A percentile compares a stretch with the other conserved stretches of the same genome.
These are phyloP conservation scores for Penicillium concentricum DNA, from an alignment of 2,329 filamentous ascomycete genomes.

Conservation along the genomic window DNA sequence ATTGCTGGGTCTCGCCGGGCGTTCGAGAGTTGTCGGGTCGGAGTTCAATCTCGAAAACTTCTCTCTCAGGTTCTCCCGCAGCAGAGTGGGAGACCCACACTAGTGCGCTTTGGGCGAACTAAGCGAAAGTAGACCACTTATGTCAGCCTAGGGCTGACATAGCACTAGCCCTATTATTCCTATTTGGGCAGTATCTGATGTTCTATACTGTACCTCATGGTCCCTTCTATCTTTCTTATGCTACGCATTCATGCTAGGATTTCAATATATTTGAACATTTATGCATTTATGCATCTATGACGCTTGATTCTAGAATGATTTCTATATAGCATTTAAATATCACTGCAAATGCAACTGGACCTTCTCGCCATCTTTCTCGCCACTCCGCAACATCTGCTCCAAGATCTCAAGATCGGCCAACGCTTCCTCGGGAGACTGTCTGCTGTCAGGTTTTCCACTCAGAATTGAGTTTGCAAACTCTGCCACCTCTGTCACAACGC, in stretches of 20 bases:
- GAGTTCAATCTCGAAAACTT: slow-evolving; percentile 42
- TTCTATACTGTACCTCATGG: slow-evolving; percentile 1
- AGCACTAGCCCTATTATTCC: slow-evolving; percentile 20
- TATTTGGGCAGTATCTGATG: slow-evolving; percentile 11
- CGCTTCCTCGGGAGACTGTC: slow-evolving; percentile 53
- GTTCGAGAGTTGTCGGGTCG: slow-evolving; percentile 44
- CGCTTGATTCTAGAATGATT: neutral
- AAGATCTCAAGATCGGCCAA: slow-evolving; percentile 53
- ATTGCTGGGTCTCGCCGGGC: slow-evolving; percentile 44
- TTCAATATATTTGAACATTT: neutral
- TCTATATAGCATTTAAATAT: neutral
- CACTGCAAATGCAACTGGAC: slow-evolving; percentile 26
- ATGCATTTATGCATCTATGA: neutral
- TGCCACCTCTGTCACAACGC: slow-evolving; percentile 53
- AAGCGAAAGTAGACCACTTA: slow-evolving; percentile 23
- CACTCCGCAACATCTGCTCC: slow-evolving; percentile 36
- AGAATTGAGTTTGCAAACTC: slow-evolving; percentile 53
- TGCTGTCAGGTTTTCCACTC: slow-evolving; percentile 40
- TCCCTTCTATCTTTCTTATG: neutral
- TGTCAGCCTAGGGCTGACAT: slow-evolving; percentile 25
- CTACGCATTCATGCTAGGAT: neutral
- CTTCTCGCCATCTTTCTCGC: slow-evolving; percentile 30
- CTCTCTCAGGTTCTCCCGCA: slow-evolving; percentile 37
- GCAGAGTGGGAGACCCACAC: slow-evolving; percentile 33
- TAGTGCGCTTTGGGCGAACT: slow-evolving; percentile 32